phyloP scores from a whole-genome alignment of 2,329 filamentous ascomycete genomes.

The Paraconiothyrium brasiliense region DNA sequence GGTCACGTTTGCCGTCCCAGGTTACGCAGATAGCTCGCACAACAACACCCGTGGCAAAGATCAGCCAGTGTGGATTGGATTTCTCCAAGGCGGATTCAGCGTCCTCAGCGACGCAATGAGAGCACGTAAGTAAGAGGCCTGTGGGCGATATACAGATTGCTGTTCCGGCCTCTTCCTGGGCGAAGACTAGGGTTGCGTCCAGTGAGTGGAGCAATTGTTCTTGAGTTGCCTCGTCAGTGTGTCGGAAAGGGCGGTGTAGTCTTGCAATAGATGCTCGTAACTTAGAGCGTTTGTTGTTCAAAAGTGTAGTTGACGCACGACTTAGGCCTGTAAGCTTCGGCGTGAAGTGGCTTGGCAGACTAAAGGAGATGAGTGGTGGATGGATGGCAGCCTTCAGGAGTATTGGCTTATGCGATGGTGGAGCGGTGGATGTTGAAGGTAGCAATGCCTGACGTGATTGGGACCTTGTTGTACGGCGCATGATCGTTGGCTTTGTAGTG shows the following conservation, averaged over 20 bases:
- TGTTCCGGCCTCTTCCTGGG: slow-evolving; percentile 59
- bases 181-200: slow-evolving; percentile 54
- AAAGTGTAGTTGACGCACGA: slow-evolving; percentile 3
- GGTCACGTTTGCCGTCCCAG: slow-evolving; percentile 57
- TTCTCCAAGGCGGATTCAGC: neutral
- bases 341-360: slow-evolving; percentile 2
- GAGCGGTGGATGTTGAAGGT: neutral
- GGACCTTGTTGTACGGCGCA: slow-evolving; percentile 14
- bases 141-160: slow-evolving; percentile 58
- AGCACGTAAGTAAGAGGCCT: slow-evolving; percentile 61
- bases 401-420: neutral
- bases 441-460: slow-evolving; percentile 8
- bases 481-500: neutral
- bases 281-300: slow-evolving; percentile 9
- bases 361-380: neutral
- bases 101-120: slow-evolving; percentile 61
- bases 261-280: neutral
- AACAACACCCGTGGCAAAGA: slow-evolving; percentile 54
- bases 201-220: neutral
- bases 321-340: slow-evolving; percentile 10
- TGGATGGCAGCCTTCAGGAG: neutral
- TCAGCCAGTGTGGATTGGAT: slow-evolving; percentile 45
- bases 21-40: slow-evolving; percentile 53
- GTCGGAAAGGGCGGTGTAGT: neutral
- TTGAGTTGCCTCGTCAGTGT: neutral